Base-by-base conservation (phyloP, 257 asterid genomes). In the Primulina eburnea region DNA sequence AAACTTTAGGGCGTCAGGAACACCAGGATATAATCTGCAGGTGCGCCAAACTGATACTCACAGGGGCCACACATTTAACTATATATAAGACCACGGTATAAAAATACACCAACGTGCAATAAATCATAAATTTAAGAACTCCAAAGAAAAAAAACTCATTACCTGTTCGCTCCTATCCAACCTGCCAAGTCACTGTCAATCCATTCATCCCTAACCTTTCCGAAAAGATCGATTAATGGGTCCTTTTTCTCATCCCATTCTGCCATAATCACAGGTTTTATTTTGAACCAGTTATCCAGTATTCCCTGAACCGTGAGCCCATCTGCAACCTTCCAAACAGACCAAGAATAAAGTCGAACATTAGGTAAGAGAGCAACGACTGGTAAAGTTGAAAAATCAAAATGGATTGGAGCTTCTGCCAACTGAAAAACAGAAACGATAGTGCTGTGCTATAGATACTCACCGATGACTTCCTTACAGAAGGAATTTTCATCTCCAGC, bases 151-250 rank as follows among this genome's bases (percentile, higher is more conserved):
- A 61, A 35, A 67, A 62, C 12, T 50, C 60, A 47, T 71, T 80
- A 88, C 98, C 94, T 86, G 74, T 92, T 92, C 30, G 96, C 90
- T 37, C 87, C 89, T 57, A 92, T 92, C 98, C 96, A 92, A 12
- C 92, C 82, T 24, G 83, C 68, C 77, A 89, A 75, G 83, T 89
- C 94, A 65, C 62, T 85, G 71, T 92, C 92, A 72, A 92, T 86
- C 96, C 96, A 92, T 34, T 89, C 94, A 74, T 89, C 95, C 85
- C 95, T 85, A 64, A 89, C 86, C 89, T 88, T 89, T 69, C 96
- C 96, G 60, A 92, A 92, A 64, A 92, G 88, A 69, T 92, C 90
- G 20, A 92, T 72, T n/a, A 92, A 83, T 50, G 62, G 82, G 63
- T 93, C 97, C 77, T 81, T 73, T 74, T 85, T 74, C 82, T 90